Base-by-base conservation (phyloP, 192 early-diverging fungal genomes). In the Linnemannia elongata region DNA sequence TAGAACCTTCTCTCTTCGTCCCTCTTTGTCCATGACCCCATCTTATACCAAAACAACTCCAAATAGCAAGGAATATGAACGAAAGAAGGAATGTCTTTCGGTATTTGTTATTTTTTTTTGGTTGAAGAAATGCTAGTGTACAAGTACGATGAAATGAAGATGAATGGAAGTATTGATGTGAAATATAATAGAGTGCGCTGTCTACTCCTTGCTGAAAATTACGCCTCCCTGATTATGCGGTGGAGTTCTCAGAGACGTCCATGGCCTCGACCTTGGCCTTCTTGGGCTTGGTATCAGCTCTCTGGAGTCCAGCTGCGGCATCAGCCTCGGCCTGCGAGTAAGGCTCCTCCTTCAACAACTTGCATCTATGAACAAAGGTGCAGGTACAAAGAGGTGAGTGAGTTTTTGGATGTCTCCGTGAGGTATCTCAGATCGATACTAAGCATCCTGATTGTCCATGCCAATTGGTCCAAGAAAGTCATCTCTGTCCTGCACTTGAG, bases 241-340 rank as follows among this genome's bases (percentile, higher is more conserved):
- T 71, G 39, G 74, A 69, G 74, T 5, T 69, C 36, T 84, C 82
- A 38, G 77, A 17, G 24, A 84, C 73, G 71, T 87, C 85, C 57
- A 73, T 75, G 15, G 68, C 80, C 38, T 81, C 85, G 38, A 69
- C 24, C 63, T 87, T 85, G 45, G 77, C 38, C 76, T 78, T 88
- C 75, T 78, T 77, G 52, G 85, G 73, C 63, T 89, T 89, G n/a
- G 90, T 90, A 71, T 91, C 92, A 77, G 92, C 92, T 47, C 91
- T 93, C 69, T 88, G 80, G 77, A 93, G 88, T 44, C 94, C 93
- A n/a, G 91, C 90, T 13, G 93, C 93, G 8, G 93, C 94, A 80
- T 93, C 93, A 30, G 96, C 96, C 88, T 99, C 98, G 78, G 93
- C 93, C 85, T 98, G 98, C 69, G 97, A 96, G 89, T 97, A 99